Evolutionary conservation across 169 alveolate species (phyloP).

Genomic region (Plasmodium gonderi): DNA sequence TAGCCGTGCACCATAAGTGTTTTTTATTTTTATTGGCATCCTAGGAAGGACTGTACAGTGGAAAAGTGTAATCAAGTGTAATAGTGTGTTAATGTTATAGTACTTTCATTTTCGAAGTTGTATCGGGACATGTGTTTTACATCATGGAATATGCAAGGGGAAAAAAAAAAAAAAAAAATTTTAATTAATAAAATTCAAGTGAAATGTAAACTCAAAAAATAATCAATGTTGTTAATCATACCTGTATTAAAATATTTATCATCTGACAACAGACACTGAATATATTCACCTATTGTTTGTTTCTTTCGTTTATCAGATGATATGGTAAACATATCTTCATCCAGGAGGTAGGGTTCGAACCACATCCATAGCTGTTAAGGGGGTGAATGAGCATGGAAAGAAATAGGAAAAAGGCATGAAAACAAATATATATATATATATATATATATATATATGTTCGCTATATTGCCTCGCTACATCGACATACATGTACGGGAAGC

Average conservation of each 20-base stretch:
- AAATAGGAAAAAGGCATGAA: not conserved
- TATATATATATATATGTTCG: not conserved
- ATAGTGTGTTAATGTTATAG: not conserved
- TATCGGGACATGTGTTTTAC: no score
- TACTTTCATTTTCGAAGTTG: no score
- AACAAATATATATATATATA: not conserved
- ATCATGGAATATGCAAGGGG: no score
- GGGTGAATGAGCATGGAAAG: not conserved
- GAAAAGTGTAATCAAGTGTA: not conserved
- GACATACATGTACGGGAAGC: not conserved
- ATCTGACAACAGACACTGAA: constrained; percentile 77
- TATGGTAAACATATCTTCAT: constrained; percentile 78
- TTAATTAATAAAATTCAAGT: not conserved
- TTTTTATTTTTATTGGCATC: constrained; percentile 82
- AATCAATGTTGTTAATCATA: not conserved
- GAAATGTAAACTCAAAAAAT: not conserved
- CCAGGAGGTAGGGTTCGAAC: constrained; percentile 85
- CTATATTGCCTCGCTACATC: not conserved
- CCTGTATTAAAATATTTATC: constrained; percentile 85
- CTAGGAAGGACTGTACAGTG: constrained; percentile 81
- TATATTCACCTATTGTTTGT: constrained; percentile 81
- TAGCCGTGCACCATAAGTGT: constrained; percentile 76
- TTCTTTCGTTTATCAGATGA: constrained; percentile 75
- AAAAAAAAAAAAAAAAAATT: not conserved
- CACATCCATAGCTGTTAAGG: constrained; percentile 81